Conservation (phyloP, 1,284 basidiomycete species). For the Cryptococcus sp. region DNA sequence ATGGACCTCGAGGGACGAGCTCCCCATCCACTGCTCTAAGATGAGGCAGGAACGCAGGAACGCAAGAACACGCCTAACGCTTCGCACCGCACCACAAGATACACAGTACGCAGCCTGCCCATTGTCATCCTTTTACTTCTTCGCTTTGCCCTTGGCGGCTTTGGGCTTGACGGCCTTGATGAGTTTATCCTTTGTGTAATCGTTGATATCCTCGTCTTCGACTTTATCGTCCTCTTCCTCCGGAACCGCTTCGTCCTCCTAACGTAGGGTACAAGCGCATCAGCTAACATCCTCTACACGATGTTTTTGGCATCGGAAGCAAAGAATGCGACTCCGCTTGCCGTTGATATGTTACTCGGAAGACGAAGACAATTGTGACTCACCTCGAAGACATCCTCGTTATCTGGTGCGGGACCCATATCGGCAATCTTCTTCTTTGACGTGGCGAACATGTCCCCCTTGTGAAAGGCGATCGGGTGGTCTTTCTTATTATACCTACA, state of each 20-base stretch:
- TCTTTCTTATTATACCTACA: slow-evolving; percentile 80
- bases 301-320: too few species aligned
- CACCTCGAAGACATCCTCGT: slow-evolving; percentile 80
- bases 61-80: too few species aligned
- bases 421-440: slow-evolving; percentile 67
- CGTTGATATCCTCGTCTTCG: slow-evolving; percentile 51
- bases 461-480: slow-evolving; percentile 90
- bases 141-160: slow-evolving; percentile 25
- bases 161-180: slow-evolving; percentile 58
- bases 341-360: too few species aligned
- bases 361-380: slow-evolving; percentile 52
- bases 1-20: too few species aligned
- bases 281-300: background rate
- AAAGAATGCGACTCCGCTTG: background rate
- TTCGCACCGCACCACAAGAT: background rate
- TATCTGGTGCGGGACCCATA: slow-evolving; percentile 71
- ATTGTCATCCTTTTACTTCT: slow-evolving; percentile 14
- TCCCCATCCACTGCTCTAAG: too few species aligned
- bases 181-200: slow-evolving; percentile 59
- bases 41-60: too few species aligned
- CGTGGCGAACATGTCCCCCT: slow-evolving; percentile 74
- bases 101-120: background rate
- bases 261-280: background rate
- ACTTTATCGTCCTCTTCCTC: slow-evolving; percentile 55
- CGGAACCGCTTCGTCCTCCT: slow-evolving; percentile 41